These are phyloP conservation scores for Pistacia atlantica DNA, from an alignment of 345 rosid genomes.

Conservation along the genomic window DNA sequence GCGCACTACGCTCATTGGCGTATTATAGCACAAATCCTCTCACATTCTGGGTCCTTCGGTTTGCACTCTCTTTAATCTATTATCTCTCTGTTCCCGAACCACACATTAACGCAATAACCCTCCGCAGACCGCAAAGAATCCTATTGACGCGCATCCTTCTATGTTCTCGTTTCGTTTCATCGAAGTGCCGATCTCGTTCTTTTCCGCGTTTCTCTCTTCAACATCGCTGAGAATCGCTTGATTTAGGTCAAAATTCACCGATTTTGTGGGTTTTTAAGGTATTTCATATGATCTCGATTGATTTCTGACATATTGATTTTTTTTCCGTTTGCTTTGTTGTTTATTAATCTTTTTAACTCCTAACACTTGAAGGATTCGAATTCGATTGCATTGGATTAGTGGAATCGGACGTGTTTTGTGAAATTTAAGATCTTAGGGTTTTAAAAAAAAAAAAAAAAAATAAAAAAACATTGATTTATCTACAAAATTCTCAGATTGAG, in stretches of 20 bases:
- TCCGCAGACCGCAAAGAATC: not conserved
- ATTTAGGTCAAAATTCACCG: slow-evolving; percentile 13
- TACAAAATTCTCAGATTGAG: not conserved
- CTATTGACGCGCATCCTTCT: not conserved
- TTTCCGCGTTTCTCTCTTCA: not conserved
- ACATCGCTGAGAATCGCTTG: not conserved
- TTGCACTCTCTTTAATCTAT: slow-evolving; percentile 12
- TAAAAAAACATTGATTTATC: not conserved
- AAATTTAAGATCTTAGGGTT: not conserved
- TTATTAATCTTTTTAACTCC: not conserved
- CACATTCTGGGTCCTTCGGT: slow-evolving; percentile 21
- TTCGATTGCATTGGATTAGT: slow-evolving; percentile 1
- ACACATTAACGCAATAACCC: not conserved
- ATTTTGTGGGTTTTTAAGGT: slow-evolving; percentile 18
- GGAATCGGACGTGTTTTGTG: not conserved
- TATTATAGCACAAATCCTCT: slow-evolving; percentile 2
- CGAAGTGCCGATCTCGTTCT: not conserved
- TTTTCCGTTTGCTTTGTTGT: not conserved
- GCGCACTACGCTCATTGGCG: not conserved
- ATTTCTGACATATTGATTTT: not conserved
- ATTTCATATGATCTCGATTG: not conserved
- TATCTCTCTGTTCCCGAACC: slow-evolving; percentile 2
- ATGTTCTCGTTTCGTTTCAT: not conserved
- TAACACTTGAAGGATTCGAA: not conserved
- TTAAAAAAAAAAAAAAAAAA: not conserved